Evolutionary conservation across 495 filamentous ascomycete species (phyloP), one percentile per base, ranked within the genome.

Genomic region (Penicillium canescens): DNA sequence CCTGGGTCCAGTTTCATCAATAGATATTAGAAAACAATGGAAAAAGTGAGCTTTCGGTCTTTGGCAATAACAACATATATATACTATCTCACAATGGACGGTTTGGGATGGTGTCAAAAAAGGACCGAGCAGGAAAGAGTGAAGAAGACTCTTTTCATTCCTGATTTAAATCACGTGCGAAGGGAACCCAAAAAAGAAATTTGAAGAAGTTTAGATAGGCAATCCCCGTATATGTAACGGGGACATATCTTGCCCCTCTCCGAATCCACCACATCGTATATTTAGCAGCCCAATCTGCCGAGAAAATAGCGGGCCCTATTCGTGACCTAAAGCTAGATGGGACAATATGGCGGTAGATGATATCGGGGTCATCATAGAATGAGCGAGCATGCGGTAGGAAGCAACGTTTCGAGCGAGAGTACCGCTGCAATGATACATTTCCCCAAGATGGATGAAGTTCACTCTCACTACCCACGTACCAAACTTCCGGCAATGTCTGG

Each of bases 241-340:
- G 58, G 14, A 61, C 41, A 57, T 57, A 61, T 1, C 35, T 21
- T 2, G 58, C 58, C 6, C 58, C 58, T 4, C 58, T 38, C 1
- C 45, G 54, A 28, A 61, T 51, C 58, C 58, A 61, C 45, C 58
- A 61, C 44, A 61, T 53, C 24, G 48, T 26, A 2, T 42, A 36
- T n/a, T 51, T 34, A 7, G 54, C 58, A n/a, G 54, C 46, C 58
- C 50, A 57, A 2, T 48, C 50, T 10, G 54, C 34, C 6, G 58
- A 56, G 1, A 52, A 33, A 26, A 54, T 46, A 2, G 33, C 50
- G 6, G 13, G 39, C 8, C 58, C 54, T 26, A 47, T 56, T 1
- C 10, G 23, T 1, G 52, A 54, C 16, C 38, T 4, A 34, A 51
- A 61, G 2, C 50, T 42, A 1, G 58, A 46, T 13, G 48, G 54